Percentiles rank a stretch among this genome's conserved stretches.
phyloP scores from a whole-genome alignment of 2,329 filamentous ascomycete genomes.

The Pyrenophora tritici-repentis region DNA sequence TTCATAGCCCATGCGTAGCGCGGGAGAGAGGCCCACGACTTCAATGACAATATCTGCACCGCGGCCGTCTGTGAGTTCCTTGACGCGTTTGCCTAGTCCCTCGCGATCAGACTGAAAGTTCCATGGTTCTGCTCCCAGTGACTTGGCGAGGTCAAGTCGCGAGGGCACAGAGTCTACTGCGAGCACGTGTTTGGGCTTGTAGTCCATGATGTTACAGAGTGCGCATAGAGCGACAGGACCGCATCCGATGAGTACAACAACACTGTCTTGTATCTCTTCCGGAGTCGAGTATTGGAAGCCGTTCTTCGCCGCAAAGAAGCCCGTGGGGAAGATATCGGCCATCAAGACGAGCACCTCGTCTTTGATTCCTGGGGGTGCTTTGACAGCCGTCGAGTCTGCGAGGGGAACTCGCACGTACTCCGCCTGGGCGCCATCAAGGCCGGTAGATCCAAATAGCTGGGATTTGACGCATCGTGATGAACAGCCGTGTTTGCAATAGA shows the following conservation, averaged over 20 bases:
- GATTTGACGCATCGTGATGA: conserved; percentile 76
- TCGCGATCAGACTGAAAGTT: conserved; percentile 74
- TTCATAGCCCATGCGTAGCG: conserved; percentile 55
- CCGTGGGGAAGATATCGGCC: conserved; percentile 87
- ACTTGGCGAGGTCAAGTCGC: conserved; percentile 72
- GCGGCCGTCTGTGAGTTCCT: conserved; percentile 75
- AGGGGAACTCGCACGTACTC: conserved; percentile 75
- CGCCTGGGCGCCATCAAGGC: conserved; percentile 78
- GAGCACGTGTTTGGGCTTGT: conserved; percentile 74
- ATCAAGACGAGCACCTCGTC: conserved; percentile 80
- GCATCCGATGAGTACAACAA: conserved; percentile 81
- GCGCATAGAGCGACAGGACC: conserved; percentile 82
- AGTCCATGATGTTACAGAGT: conserved; percentile 75
- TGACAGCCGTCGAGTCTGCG: conserved; percentile 80
- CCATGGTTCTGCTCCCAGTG: conserved; percentile 79
- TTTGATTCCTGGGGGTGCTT: conserved; percentile 71
- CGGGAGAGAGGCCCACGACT: conserved; percentile 55
- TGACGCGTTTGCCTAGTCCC: conserved; percentile 69
- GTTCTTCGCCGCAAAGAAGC: conserved; percentile 81
- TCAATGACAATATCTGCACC: conserved; percentile 83
- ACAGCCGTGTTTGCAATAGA: conserved; percentile 79
- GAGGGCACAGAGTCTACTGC: conserved; percentile 79
- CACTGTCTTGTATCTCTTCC: conserved; percentile 66
- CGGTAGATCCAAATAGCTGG: conserved; percentile 70
- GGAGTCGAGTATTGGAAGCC: conserved; percentile 68